Base-by-base conservation (phyloP, 208 protist species). In the Acanthamoeba triangularis region DNA sequence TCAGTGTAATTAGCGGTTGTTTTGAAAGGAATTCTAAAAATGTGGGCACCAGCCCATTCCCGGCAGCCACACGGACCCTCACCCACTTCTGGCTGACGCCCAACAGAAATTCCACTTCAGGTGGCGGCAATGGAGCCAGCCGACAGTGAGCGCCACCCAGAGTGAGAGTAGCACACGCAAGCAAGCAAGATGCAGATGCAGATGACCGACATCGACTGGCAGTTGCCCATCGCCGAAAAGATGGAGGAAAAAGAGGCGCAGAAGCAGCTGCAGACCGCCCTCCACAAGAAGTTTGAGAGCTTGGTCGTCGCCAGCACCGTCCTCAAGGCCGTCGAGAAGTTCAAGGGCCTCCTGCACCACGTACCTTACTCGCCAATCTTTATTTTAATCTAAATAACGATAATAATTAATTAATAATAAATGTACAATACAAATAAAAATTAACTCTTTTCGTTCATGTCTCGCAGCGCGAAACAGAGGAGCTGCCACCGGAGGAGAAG, bases 181-280 rank as follows among this genome's bases (percentile, higher is more conserved):
- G 7, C 44, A 13, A 37, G 37, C 14, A 80, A 80, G 72, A 80
- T 80, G 72, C 72, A 80, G 72, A 80, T 80, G 72, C 72, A 80
- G 33, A 80, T 80, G 72, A 80, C 72, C 72, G 72, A 80, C 41
- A 80, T 80, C 23, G 72, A 80, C 23, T 80, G 72, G 72, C 72
- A 35, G n/a, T 30, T 80, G 72, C 72, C 72, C 13, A 37, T 80
- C 18, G 72, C 72, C 72, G 72, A 80, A 30, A 80, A 80, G 72
- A 37, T 80, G 72, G 72, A 80, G 72, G 72, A 80, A 16, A 80
- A 80, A 35, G 72, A 80, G 72, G 41, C 41, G 72, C 72, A 80
- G 33, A 80, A 80, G 35, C 72, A 80, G 35, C 72, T 80, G 35
- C 72, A 80, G 72, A 80, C 8, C 1, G 72, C 14, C 2, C 72